These are phyloP conservation scores for Plasmodium falciparum DNA, from an alignment of 169 alveolate genomes.

Conservation along the genomic window DNA sequence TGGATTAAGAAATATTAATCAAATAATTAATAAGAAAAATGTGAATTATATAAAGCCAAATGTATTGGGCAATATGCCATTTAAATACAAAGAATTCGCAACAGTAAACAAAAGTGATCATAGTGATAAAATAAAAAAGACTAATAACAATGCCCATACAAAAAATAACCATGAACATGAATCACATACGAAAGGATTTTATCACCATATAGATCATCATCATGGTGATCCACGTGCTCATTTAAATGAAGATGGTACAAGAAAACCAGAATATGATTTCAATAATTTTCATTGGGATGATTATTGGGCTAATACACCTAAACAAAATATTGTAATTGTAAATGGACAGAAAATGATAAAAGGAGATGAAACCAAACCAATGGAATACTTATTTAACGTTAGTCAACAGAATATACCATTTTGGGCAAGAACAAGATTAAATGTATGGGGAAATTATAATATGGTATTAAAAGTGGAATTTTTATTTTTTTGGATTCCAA, in stretches of 20 bases:
- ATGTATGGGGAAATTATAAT: conserved; percentile 87
- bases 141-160: conserved; percentile 1
- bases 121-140: conserved; percentile 1
- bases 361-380: conserved; percentile 89
- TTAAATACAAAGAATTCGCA: conserved; percentile 44
- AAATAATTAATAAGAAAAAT: conserved; percentile 25
- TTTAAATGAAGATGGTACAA: conserved; percentile 87
- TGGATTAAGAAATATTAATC: conserved; percentile 67
- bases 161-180: conserved; percentile 26
- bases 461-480: conserved; percentile 88
- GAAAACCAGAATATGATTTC: conserved; percentile 79
- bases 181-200: conserved; percentile 75
- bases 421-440: conserved; percentile 82
- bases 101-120: conserved; percentile 32
- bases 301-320: conserved; percentile 86
- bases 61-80: conserved; percentile 8
- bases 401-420: conserved; percentile 84
- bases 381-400: conserved; percentile 86
- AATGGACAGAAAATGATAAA: conserved; percentile 89
- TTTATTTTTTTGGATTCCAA: conserved; percentile 91
- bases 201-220: conserved; percentile 85
- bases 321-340: conserved; percentile 86
- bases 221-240: conserved; percentile 91
- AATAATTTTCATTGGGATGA: conserved; percentile 89
- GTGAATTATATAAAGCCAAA: conserved; percentile 13